Evolutionary conservation across 169 alveolate genomes (phyloP).

Genomic region (Cyclospora cayetanensis): DNA sequence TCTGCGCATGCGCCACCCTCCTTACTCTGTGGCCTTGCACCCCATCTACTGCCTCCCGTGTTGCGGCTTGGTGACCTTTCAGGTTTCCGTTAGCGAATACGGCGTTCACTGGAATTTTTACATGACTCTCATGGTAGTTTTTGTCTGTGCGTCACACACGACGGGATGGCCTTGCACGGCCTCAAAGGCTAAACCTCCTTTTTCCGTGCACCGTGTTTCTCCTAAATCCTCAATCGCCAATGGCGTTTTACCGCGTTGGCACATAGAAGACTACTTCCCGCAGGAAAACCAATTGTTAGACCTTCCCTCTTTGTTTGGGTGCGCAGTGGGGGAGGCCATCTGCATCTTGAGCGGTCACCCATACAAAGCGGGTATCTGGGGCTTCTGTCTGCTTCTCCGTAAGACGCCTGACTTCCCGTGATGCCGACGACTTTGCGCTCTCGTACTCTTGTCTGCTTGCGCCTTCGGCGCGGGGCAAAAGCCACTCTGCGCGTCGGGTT

Average conservation of each 20-base stretch:
- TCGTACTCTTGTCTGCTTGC: too few relatives aligned
- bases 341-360: conserved; percentile 36
- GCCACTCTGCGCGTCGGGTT: too few relatives aligned
- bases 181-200: background rate
- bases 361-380: conserved; percentile 12
- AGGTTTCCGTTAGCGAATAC: conserved; percentile 66
- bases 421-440: too few relatives aligned
- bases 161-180: background rate
- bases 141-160: conserved; percentile 20
- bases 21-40: too few relatives aligned
- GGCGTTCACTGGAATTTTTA: conserved; percentile 69
- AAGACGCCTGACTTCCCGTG: background rate
- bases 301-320: too few relatives aligned
- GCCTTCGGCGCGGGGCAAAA: too few relatives aligned
- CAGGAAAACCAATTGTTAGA: too few relatives aligned
- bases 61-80: too few relatives aligned
- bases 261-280: too few relatives aligned
- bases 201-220: background rate
- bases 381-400: conserved; percentile 7
- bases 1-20: too few relatives aligned
- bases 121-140: conserved; percentile 66
- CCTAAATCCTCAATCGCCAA: background rate
- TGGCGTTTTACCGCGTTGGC: too few relatives aligned
- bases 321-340: conserved; percentile 55
- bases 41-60: too few relatives aligned